Evolutionary conservation across 305 asterid species (phyloP), one percentile per base, ranked within the genome.

Genomic region (Fraxinus paxiana): DNA sequence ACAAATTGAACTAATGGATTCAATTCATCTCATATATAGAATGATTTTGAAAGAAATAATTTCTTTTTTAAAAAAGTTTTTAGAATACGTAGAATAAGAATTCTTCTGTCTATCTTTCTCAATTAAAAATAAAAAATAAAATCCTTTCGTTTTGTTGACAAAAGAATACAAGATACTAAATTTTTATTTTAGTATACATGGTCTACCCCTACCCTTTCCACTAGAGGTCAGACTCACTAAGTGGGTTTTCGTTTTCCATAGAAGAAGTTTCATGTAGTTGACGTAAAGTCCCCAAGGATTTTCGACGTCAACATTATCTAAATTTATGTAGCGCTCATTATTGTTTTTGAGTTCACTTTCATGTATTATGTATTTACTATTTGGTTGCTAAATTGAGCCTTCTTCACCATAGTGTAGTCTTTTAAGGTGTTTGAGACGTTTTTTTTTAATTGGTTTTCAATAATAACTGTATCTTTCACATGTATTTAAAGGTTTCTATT

Each of bases 401-500:
- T 77, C 22, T 20, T 59, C 46, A 61, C 31, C 18, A 34, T 51
- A 10, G 1, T n/a, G 15, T 18, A 7, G 43, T 61, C 15, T 2
- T 54, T 8, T n/a, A n/a, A 4, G 15, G 15, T 77, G 77, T 63
- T 37, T 75, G 80, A 31, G 46, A 30, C 79, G 37, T 43, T 4
- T 72, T 69, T 54, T 6, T 13, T 35, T 26, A 13, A 35, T 30
- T 31, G 12, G 5, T 20, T 46, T 75, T 82, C 22, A 70, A 35
- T 35, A 77, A 46, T 82, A 43, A 37, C 20, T 48, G 37, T 72
- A 26, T 71, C 38, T 12, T 35, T 63, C 37, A 33, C 48, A n/a
- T 24, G 59, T 75, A 30, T 69, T 75, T 81, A 67, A 88, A 96
- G 99, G 98, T 96, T 78, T 94, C 99, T 73, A 94, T 96, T 15